Conservation (phyloP, 768 basidiomycete genomes). For the Brasilioporus rufonigricans region DNA sequence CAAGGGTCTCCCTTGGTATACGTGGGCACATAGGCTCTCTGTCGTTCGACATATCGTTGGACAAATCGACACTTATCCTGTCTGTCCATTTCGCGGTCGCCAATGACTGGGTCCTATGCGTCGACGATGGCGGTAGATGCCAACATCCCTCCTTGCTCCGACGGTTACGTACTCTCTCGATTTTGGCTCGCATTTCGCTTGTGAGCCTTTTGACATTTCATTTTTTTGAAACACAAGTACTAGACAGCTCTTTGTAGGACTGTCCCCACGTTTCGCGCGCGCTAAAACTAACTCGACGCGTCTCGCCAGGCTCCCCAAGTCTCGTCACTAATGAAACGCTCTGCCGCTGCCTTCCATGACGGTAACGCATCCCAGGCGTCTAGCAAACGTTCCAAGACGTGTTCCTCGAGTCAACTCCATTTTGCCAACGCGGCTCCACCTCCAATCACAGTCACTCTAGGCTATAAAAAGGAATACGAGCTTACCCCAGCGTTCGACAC, state of each 20-base stretch:
- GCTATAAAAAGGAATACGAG: conserved; percentile 34
- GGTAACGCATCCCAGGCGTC: conserved; percentile 8
- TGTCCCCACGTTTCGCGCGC: background rate
- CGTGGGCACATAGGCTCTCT: conserved; percentile 41
- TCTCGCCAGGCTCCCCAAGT: background rate
- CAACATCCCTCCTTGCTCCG: too few species aligned
- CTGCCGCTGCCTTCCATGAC: conserved; percentile 7
- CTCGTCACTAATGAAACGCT: conserved; percentile 24
- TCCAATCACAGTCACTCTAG: conserved; percentile 32
- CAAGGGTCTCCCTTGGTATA: conserved; percentile 43
- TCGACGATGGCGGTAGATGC: too few species aligned
- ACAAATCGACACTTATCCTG: conserved; percentile 42
- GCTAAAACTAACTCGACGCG: background rate
- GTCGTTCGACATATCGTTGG: conserved; percentile 47
- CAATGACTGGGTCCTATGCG: too few species aligned
- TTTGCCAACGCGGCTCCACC: conserved; percentile 12
- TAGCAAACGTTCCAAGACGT: conserved; percentile 26
- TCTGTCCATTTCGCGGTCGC: conserved; percentile 44
- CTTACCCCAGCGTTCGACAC: conserved; percentile 59
- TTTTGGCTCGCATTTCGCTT: background rate
- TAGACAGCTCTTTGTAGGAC: conserved; percentile 1
- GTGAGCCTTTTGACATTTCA: background rate
- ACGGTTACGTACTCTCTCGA: conserved; percentile 6
- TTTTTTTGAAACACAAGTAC: conserved; percentile 6
- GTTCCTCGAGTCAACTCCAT: conserved; percentile 18